Evolutionary conservation across 31 red algal species (phyloP), one percentile per base, ranked within the genome.

Genomic region (Asparagopsis taxiformis): DNA sequence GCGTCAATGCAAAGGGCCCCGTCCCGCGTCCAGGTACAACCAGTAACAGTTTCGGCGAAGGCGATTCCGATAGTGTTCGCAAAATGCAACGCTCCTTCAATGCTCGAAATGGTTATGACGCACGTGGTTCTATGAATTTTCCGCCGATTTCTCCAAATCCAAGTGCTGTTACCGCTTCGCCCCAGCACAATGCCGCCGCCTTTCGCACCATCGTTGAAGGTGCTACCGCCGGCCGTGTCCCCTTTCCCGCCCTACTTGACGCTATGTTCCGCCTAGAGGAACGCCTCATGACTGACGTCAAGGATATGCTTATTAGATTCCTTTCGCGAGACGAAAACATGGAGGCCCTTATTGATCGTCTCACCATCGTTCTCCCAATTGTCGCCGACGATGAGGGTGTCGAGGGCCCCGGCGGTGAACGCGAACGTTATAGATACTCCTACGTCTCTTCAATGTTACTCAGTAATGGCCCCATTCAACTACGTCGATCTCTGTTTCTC

Each of bases 271-370:
- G 75, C 1, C 64, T 91, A 26, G 77, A 82, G 46, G 87, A 91
- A 39, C 59, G 70, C 38, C 52, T 91, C 21, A 50, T 46, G 13
- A 46, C 77, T 6, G 75, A 82, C 51, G 70, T 70, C n/a, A 91
- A 91, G 65, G 87, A 91, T n/a, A 69, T 82, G 63, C 77, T 91
- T 33, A 75, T 91, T 53, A 91, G 84, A 44, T 82, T 67, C 49
- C 55, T 91, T 7, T 60, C 63, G 4, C 56, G 67, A 56, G 55
- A 68, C 24, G 78, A 82, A 3, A 77, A 82, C 41, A 82, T 91
- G 63, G 69, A 82, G 53, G 55, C 59, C 20, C 72, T 91, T n/a
- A 77, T 91, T 57, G 77, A 77, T 55, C 68, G 66, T 62, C 77
- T 91, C 0, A 83, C 87, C 2, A 62, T 82, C 20, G 53, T 83